Percentiles rank a stretch among this genome's conserved stretches.
phyloP scores from a whole-genome alignment of 148 eudicot species.

The Heliamphora exappendiculata region DNA sequence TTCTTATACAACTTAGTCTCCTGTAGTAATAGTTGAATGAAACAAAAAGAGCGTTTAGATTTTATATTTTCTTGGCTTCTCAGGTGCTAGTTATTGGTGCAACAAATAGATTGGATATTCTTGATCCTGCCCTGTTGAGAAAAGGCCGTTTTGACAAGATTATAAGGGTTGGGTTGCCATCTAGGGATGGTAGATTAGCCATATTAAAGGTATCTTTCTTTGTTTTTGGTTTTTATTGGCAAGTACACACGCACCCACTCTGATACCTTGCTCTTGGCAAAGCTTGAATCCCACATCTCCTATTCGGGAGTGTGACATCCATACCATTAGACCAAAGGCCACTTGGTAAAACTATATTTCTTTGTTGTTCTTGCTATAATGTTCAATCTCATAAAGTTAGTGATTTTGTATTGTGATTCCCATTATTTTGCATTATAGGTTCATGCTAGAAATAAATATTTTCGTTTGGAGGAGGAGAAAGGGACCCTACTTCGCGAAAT shows the following conservation, averaged over 20 bases:
- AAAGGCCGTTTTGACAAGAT: slow-evolving; percentile 94
- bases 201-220: slow-evolving; percentile 55
- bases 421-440: slow-evolving; percentile 26
- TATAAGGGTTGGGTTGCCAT: slow-evolving; percentile 89
- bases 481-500: slow-evolving; percentile 61
- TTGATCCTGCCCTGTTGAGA: slow-evolving; percentile 84
- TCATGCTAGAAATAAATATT: slow-evolving; percentile 85
- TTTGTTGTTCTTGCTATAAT: not conserved
- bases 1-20: not conserved
- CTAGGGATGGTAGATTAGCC: slow-evolving; percentile 83
- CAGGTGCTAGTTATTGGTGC: slow-evolving; percentile 90
- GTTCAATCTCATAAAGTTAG: not conserved
- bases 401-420: not conserved
- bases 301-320: too few relatives aligned
- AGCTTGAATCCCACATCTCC: too few relatives aligned
- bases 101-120: slow-evolving; percentile 85
- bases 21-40: not conserved
- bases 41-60: not conserved
- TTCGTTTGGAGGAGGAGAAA: slow-evolving; percentile 80
- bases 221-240: too few relatives aligned
- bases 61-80: not conserved
- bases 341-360: too few relatives aligned
- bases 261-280: too few relatives aligned
- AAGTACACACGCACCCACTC: too few relatives aligned
- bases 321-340: too few relatives aligned